These are phyloP conservation scores for Clausena lansium DNA, from an alignment of 345 rosid genomes.

Conservation along the genomic window DNA sequence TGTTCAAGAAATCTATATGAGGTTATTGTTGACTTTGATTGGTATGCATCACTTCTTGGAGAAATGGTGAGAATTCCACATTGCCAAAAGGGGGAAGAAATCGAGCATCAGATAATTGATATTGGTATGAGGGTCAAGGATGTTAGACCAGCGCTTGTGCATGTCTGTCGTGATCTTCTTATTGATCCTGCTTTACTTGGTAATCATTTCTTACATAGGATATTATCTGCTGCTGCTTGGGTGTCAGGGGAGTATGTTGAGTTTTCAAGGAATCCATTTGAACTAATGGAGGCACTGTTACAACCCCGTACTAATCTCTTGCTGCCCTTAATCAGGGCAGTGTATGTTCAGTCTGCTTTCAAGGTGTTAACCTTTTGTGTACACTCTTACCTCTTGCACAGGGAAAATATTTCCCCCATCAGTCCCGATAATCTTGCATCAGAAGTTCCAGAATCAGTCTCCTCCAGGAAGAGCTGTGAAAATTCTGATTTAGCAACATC, in stretches of 20 bases:
- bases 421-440: conserved; percentile 15
- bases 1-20: conserved; percentile 71
- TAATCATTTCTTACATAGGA: conserved; percentile 65
- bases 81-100: conserved; percentile 80
- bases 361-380: conserved; percentile 63
- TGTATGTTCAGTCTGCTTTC: conserved; percentile 71
- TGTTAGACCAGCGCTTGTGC: conserved; percentile 78
- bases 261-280: conserved; percentile 61
- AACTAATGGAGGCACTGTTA: conserved; percentile 75
- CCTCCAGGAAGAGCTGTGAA: conserved; percentile 18
- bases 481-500: conserved; percentile 20
- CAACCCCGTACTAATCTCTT: conserved; percentile 87
- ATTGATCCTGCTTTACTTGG: conserved; percentile 99
- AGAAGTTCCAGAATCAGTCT: conserved; percentile 26
- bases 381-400: conserved; percentile 36
- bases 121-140: conserved; percentile 88
- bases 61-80: conserved; percentile 86
- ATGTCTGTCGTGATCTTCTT: conserved; percentile 64
- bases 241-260: conserved; percentile 83
- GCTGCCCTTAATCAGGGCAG: conserved; percentile 59
- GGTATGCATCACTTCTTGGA: conserved; percentile 88
- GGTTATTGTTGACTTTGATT: conserved; percentile 78
- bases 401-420: conserved; percentile 22
- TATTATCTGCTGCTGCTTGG: conserved; percentile 95
- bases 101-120: conserved; percentile 85